phyloP scores from a whole-genome alignment of 345 rosid genomes.

The Xanthoceras sorbifolium region DNA sequence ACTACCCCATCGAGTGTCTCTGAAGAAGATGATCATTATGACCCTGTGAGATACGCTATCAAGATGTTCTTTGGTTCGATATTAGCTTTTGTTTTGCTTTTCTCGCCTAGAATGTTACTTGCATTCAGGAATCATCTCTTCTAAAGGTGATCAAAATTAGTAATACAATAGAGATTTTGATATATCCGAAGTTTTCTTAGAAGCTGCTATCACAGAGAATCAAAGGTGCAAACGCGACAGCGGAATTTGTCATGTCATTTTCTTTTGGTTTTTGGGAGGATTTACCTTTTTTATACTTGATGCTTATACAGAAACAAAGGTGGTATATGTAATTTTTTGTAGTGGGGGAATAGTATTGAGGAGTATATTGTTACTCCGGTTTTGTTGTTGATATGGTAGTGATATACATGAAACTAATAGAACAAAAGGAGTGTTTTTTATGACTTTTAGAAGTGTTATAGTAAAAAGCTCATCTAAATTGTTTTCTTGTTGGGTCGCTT shows the following conservation, averaged over 20 bases:
- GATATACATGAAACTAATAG: background rate
- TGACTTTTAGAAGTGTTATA: too few relatives aligned
- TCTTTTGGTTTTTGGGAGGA: background rate
- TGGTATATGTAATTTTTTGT: background rate
- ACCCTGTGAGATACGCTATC: conserved; percentile 47
- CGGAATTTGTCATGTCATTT: too few relatives aligned
- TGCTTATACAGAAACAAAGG: background rate
- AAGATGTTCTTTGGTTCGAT: conserved; percentile 80
- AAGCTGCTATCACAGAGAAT: background rate
- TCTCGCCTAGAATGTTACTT: conserved; percentile 53
- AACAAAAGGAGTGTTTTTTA: too few relatives aligned
- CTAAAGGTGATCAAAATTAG: conserved; percentile 15
- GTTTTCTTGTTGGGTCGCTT: too few relatives aligned
- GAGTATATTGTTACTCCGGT: background rate
- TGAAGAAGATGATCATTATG: conserved; percentile 50
- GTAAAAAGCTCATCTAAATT: too few relatives aligned
- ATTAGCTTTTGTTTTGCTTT: conserved; percentile 66
- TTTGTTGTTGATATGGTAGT: background rate
- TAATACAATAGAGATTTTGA: background rate
- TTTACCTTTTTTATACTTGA: background rate
- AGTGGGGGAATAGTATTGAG: background rate
- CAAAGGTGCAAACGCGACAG: background rate
- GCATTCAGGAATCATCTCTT: conserved; percentile 66
- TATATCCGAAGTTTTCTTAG: background rate
- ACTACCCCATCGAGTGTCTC: conserved; percentile 32